These are phyloP conservation scores for Articulospora tetracladia DNA, from an alignment of 495 filamentous ascomycete species.

Conservation along the genomic window DNA sequence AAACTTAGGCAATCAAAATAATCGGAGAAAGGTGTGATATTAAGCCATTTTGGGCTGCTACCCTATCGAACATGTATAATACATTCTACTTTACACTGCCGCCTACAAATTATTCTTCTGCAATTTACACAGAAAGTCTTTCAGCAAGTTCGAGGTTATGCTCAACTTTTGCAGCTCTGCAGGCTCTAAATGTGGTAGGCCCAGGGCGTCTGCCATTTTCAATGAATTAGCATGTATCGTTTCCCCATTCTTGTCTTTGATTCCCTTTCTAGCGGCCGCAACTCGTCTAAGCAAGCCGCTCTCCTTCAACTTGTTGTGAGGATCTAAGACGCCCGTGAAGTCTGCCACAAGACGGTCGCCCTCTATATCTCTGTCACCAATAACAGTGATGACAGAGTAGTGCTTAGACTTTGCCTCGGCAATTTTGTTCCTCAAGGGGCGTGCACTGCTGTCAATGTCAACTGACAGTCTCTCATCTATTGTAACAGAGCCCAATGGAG, in stretches of 20 bases:
- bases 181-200: background rate
- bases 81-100: background rate
- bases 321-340: conserved; percentile 18
- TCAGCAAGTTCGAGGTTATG: background rate
- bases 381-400: conserved; percentile 70
- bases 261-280: background rate
- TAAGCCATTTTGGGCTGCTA: too few species aligned
- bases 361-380: conserved; percentile 55
- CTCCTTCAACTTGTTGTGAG: background rate
- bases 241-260: background rate
- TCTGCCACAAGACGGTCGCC: conserved; percentile 12
- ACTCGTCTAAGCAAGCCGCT: background rate
- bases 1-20: too few species aligned
- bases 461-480: conserved; percentile 49
- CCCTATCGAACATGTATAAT: background rate
- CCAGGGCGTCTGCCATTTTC: background rate
- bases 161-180: conserved; percentile 5
- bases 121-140: background rate
- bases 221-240: background rate
- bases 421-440: conserved; percentile 64
- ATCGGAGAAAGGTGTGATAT: too few species aligned
- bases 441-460: conserved; percentile 65
- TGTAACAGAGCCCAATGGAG: conserved; percentile 14
- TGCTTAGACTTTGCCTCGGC: conserved; percentile 66
- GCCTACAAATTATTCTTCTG: background rate